A percentile compares a stretch with the other conserved stretches of the same genome.
phyloP scores from a whole-genome alignment of 805 yeast genomes.

The Vanderwaltozyma yarrowii region DNA sequence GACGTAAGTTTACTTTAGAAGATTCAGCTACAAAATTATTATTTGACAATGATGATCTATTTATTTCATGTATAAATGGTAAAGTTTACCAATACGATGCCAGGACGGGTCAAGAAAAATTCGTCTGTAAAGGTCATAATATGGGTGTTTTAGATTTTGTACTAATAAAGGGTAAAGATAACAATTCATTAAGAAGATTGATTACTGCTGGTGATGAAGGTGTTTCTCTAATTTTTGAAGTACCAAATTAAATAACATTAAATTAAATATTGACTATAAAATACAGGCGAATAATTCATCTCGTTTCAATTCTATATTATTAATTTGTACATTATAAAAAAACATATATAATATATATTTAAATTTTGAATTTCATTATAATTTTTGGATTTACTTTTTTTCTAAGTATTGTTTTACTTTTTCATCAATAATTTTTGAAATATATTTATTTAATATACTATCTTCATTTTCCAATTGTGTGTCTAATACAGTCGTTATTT shows the following conservation, averaged over 20 bases:
- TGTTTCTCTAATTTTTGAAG: conserved; percentile 64
- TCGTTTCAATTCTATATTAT: neutral
- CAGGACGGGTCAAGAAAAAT: conserved; percentile 69
- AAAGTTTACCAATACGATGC: conserved; percentile 79
- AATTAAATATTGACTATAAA: no score
- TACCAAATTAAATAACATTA: conserved; percentile 25
- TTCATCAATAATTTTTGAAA: conserved; percentile 39
- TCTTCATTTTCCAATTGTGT: conserved; percentile 41
- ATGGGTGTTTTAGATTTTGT: conserved; percentile 89
- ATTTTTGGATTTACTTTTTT: neutral
- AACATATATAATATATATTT: neutral
- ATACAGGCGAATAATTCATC: no score
- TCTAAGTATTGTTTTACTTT: conserved; percentile 25
- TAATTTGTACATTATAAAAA: neutral
- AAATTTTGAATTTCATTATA: neutral
- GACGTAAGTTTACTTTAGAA: conserved; percentile 57
- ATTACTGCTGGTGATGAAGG: conserved; percentile 97
- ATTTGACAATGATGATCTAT: conserved; percentile 49
- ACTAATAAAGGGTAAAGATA: conserved; percentile 37
- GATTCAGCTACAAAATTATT: conserved; percentile 78
- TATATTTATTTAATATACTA: conserved; percentile 40
- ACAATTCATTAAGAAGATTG: conserved; percentile 35
- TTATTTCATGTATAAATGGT: conserved; percentile 79
- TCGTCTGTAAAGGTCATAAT: conserved; percentile 82
- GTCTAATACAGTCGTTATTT: conserved; percentile 50